Conservation (phyloP, 805 yeast species). For the Wickerhamomyces xylosicus region DNA sequence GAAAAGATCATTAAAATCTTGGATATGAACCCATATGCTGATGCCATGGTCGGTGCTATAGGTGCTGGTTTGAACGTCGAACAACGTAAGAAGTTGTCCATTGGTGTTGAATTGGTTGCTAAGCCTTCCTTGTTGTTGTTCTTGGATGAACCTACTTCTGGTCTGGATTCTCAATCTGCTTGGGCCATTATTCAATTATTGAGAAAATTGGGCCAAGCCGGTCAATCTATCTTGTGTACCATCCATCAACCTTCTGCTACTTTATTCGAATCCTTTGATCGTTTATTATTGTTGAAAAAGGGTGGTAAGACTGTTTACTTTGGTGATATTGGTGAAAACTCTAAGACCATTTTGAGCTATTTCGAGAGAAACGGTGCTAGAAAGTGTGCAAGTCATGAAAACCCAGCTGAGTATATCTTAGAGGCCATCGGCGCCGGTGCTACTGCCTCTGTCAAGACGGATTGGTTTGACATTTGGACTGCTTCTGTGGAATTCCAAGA, state of each 20-base stretch:
- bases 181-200: slow-evolving; percentile 54
- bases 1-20: slow-evolving; percentile 60
- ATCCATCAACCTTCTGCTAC: slow-evolving; percentile 79
- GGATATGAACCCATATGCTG: slow-evolving; percentile 14
- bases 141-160: slow-evolving; percentile 86
- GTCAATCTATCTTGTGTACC: slow-evolving; percentile 62
- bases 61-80: slow-evolving; percentile 66
- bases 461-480: not conserved
- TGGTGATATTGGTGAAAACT: slow-evolving; percentile 1
- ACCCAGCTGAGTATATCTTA: not conserved
- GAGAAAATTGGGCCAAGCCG: slow-evolving; percentile 40
- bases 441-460: not conserved
- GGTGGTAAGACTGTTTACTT: slow-evolving; percentile 1
- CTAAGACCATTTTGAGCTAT: not conserved
- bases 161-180: slow-evolving; percentile 75
- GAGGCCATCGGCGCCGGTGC: not conserved
- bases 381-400: not conserved
- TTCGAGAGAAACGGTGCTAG: not conserved
- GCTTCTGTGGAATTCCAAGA: slow-evolving; percentile 23
- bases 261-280: slow-evolving; percentile 55
- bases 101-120: slow-evolving; percentile 67
- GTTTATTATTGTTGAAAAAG: slow-evolving; percentile 44
- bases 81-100: slow-evolving; percentile 75
- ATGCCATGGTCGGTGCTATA: slow-evolving; percentile 42
- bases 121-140: slow-evolving; percentile 56